phyloP scores from a whole-genome alignment of 352 stramenopile genomes.

The Phytophthora pluvialis region DNA sequence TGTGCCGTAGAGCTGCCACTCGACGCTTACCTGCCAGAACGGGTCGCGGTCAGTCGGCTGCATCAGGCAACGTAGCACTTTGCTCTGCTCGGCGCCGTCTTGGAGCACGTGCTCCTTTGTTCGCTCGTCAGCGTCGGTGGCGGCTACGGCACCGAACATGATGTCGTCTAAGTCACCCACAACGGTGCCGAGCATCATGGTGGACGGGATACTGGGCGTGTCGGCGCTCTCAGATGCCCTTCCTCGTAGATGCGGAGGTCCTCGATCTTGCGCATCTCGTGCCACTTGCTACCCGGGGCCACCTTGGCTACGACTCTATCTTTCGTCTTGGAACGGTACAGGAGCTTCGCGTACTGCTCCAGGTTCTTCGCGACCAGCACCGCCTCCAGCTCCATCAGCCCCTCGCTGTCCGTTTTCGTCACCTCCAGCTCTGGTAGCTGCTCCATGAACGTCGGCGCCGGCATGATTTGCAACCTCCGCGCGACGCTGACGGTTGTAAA shows the following conservation, averaged over 20 bases:
- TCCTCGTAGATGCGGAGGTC: conserved; percentile 40
- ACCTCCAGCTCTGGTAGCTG: conserved; percentile 29
- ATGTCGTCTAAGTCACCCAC: conserved; percentile 46
- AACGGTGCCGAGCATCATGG: conserved; percentile 33
- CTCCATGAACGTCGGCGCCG: conserved; percentile 9
- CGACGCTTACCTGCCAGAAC: conserved; percentile 54
- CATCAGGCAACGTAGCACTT: conserved; percentile 26
- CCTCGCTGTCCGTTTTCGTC: conserved; percentile 22
- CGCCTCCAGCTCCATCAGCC: conserved; percentile 25
- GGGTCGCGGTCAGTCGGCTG: conserved; percentile 34
- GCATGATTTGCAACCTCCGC: conserved; percentile 9
- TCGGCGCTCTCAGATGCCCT: background rate
- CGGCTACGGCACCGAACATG: conserved; percentile 47
- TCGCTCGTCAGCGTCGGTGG: conserved; percentile 36
- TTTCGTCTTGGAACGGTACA: conserved; percentile 20
- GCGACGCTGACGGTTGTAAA: conserved; percentile 1
- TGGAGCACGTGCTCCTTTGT: conserved; percentile 44
- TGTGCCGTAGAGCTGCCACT: conserved; percentile 46
- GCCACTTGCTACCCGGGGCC: conserved; percentile 19
- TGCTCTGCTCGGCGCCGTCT: conserved; percentile 38
- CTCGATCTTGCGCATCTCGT: conserved; percentile 36
- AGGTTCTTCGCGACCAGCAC: conserved; percentile 27
- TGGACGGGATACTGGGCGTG: conserved; percentile 20
- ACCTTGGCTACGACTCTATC: conserved; percentile 5
- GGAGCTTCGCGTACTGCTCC: conserved; percentile 29